Evolutionary conservation across 805 yeast genomes (phyloP), one percentile per base, ranked within the genome.

Genomic region (Blastobotrys robertii): DNA sequence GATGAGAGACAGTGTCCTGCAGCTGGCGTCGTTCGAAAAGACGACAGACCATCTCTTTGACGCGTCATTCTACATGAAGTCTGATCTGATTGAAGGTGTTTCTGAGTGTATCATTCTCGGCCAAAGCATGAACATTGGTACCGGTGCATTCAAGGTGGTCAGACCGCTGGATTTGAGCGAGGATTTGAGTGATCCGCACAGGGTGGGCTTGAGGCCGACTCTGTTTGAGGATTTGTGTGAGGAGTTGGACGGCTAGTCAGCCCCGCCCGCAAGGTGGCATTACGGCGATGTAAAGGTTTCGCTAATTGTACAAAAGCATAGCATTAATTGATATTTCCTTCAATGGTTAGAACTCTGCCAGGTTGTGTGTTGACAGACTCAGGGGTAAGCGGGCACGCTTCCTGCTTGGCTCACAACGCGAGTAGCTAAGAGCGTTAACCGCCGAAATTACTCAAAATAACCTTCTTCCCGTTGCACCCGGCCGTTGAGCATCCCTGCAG

Each of bases 21-120:
- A 92, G 64, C 71, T 92, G 59, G 99, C 99, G 0, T 84, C 95
- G 11, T 92, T 92, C 61, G 99, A 92, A 62, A 92, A 92, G 69
- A 92, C 99, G 3, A 90, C 98, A 0, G 99, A 92, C 62, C 99
- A 92, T 66, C 72, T 92, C 62, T 92, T 92, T 56, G 98, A 92
- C 63, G 99, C 99, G 2, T 88, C 97, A 0, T 92, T 90, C 72
- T 92, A 81, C 65, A 90, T 88, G 96, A 92, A 92, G 73, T 81
- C 80, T 15, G 99, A 92, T 64, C 74, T 79, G 53, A 84, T 92
- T 44, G 97, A 92, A 64, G 99, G 99, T 67, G 98, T 92, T 12
- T 83, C 95, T 19, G 99, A 92, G 64, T 84, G 97, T 68, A 92
- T 92, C 55, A 94, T 92, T 55, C 71, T 92, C 50, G 99, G 99